Evolutionary conservation across 129 eudicot species (phyloP), one percentile per base, ranked within the genome.

Genomic region (Lonicera japonica): DNA sequence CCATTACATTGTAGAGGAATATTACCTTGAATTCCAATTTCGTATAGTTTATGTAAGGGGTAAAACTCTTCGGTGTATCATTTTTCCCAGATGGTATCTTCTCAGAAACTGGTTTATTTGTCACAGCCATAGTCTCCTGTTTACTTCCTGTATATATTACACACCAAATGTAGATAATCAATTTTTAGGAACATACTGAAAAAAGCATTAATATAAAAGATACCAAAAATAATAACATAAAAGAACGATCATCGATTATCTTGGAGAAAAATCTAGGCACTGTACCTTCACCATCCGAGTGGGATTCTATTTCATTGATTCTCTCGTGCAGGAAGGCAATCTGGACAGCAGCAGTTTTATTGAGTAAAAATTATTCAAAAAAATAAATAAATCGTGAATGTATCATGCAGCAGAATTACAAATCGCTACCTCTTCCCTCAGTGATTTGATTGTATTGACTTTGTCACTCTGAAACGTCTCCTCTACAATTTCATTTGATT

Each of bases 1-100:
- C n/a, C n/a, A n/a, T n/a, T n/a, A n/a, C n/a, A n/a, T n/a, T n/a
- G n/a, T 34, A 2, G 50, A 62, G 43, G 34, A 9, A n/a, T n/a
- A 18, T 59, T 70, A 91, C 98, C 95, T 92, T 78, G 73, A 92
- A 92, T 56, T 80, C 86, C 72, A 92, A 58, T 71, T 87, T 87
- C 46, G 95, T 92, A 72, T 87, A 92, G 51, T 82, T 80, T 61
- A 92, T 84, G 54, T 70, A 70, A 38, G 90, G 96, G 45, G 80
- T 82, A 58, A 75, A 78, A 68, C 72, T 68, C 84, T 76, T 92
- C 60, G 51, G 14, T 6, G 70, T 54, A 56, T 75, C 85, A 60
- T 70, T 64, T 61, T 74, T 71, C 58, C 29, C 73, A 63, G 72
- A 53, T 73, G 79, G 56, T 72, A 56, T 51, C 57, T 64, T 72